Evolutionary conservation across 2,329 filamentous ascomycete genomes (phyloP).

Genomic region (Chaetomium sp.): DNA sequence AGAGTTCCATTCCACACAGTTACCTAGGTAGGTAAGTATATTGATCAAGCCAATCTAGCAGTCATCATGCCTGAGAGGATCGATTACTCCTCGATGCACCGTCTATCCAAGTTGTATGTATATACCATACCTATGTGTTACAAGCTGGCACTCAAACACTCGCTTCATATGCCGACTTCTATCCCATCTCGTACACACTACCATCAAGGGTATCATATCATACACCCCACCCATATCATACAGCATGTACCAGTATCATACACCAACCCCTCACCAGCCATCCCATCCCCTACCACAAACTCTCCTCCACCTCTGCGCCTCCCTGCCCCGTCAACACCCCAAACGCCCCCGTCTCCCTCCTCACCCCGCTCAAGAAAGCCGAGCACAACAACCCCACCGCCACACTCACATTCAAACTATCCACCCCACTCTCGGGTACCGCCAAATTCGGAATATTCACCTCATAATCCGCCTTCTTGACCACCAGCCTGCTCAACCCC

Average conservation of each 20-base stretch:
- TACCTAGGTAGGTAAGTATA: no score
- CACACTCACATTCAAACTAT: conserved; percentile 93
- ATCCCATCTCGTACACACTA: not conserved
- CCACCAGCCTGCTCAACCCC: conserved; percentile 66
- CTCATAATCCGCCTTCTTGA: conserved; percentile 65
- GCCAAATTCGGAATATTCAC: conserved; percentile 64
- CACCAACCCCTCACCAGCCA: not conserved
- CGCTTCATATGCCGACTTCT: not conserved
- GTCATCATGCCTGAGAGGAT: not conserved
- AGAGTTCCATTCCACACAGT: not conserved
- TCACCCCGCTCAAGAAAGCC: conserved; percentile 59
- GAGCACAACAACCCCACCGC: conserved; percentile 77
- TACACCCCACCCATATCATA: conserved; percentile 18
- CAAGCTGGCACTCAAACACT: no score
- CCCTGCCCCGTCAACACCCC: conserved; percentile 21
- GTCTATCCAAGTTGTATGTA: not conserved
- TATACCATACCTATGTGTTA: no score
- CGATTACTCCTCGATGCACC: not conserved
- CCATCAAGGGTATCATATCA: conserved; percentile 27
- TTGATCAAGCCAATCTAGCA: not conserved
- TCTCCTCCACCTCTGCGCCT: conserved; percentile 2
- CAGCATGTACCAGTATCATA: not conserved
- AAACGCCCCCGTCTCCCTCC: conserved; percentile 33
- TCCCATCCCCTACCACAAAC: conserved; percentile 10
- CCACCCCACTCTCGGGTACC: conserved; percentile 59